Percentiles rank a stretch among this genome's conserved stretches.
Evolutionary conservation across 306 rosid species (phyloP).

Genomic region (Abrus pulchellus): DNA sequence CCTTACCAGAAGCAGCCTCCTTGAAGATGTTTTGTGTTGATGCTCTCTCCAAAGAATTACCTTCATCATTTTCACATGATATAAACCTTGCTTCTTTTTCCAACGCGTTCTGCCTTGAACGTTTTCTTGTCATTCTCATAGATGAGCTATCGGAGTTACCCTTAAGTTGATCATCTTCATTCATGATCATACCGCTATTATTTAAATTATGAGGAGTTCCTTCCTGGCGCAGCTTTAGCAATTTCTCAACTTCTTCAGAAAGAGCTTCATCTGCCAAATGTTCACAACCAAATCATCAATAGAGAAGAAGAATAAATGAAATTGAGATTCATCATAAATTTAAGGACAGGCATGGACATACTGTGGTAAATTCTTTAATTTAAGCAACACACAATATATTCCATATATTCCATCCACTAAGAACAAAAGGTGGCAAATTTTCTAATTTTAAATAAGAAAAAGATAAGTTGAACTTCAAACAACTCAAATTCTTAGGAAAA

Average conservation of each 20-base stretch:
- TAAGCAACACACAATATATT: not conserved
- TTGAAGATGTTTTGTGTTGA: conserved; percentile 50
- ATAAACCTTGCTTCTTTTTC: conserved; percentile 46
- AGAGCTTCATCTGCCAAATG: conserved; percentile 70
- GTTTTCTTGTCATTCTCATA: conserved; percentile 60
- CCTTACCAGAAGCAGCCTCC: conserved; percentile 52
- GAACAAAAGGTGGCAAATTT: not conserved
- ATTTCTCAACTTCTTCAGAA: conserved; percentile 70
- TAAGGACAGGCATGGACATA: conserved; percentile 20
- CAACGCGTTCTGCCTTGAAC: conserved; percentile 53
- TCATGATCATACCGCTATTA: conserved; percentile 40
- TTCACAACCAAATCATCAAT: conserved; percentile 46
- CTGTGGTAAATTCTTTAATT: conserved; percentile 17
- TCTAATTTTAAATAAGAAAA: not conserved
- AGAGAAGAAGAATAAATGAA: conserved; percentile 43
- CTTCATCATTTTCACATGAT: conserved; percentile 51
- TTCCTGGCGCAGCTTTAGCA: conserved; percentile 58
- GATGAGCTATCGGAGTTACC: conserved; percentile 50
- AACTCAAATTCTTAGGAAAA: conserved; percentile 1
- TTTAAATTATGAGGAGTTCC: conserved; percentile 51
- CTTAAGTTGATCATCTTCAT: conserved; percentile 42
- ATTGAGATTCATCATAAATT: not conserved
- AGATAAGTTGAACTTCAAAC: not conserved
- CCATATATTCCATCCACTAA: not conserved
- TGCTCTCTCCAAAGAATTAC: conserved; percentile 47